Conservation (phyloP, 2,329 filamentous ascomycete genomes). For the Aspergillus fumigatiaffinis region DNA sequence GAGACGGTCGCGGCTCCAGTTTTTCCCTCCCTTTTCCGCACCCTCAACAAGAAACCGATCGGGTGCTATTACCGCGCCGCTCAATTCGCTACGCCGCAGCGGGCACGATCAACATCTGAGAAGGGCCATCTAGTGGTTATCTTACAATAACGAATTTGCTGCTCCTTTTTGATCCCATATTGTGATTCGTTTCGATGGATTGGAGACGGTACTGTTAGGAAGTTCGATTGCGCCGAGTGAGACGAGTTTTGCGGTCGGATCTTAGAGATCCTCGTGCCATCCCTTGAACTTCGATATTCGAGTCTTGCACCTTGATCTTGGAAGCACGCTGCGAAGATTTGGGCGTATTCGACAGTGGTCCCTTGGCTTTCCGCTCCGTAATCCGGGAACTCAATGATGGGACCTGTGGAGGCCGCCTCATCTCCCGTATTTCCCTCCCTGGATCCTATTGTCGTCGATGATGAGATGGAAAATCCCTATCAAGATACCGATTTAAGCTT, state of each 20-base stretch:
- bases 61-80: constrained; percentile 2
- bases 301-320: background rate
- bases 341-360: constrained; percentile 7
- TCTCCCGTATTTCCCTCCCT: constrained; percentile 36
- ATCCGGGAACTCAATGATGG: constrained; percentile 29
- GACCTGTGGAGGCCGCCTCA: constrained; percentile 30
- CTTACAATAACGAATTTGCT: background rate
- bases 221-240: constrained; percentile 6
- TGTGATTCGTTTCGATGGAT: constrained; percentile 5
- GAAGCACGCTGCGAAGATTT: constrained; percentile 5
- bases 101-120: background rate
- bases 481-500: constrained; percentile 43
- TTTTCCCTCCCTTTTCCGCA: constrained; percentile 13
- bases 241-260: constrained; percentile 5
- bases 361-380: constrained; percentile 2
- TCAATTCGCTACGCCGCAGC: background rate
- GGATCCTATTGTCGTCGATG: constrained; percentile 41
- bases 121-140: background rate
- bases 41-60: constrained; percentile 1
- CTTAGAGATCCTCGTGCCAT: background rate
- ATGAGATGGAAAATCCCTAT: constrained; percentile 40
- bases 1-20: constrained; percentile 5
- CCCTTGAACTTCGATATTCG: background rate
- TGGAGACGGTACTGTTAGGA: constrained; percentile 6
- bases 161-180: background rate